Evolutionary conservation across 2,329 filamentous ascomycete genomes (phyloP).

Genomic region (Colletotrichum tropicicola): DNA sequence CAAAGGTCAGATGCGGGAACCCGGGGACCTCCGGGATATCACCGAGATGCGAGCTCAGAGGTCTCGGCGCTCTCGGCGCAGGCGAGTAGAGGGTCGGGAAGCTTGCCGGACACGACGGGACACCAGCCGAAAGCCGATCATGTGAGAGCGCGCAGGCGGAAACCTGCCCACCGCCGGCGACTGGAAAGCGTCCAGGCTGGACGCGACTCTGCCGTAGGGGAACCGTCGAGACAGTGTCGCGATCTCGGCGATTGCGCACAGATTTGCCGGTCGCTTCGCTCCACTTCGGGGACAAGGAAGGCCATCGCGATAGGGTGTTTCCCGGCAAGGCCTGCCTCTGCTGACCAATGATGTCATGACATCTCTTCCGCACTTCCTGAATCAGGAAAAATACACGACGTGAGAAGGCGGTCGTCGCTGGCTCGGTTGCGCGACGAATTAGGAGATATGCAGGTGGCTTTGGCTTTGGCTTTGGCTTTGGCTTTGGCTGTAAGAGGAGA

Average conservation of each 20-base stretch:
- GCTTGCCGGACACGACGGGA: background rate
- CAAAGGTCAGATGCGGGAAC: background rate
- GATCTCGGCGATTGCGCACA: conserved; percentile 11
- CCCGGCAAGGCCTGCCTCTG: conserved; percentile 11
- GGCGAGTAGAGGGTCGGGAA: background rate
- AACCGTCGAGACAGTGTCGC: background rate
- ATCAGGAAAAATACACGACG: conserved; percentile 16
- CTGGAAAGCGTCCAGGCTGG: background rate
- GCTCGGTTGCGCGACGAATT: background rate
- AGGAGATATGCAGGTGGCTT: too few species aligned
- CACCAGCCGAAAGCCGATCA: conserved; percentile 12
- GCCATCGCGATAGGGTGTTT: background rate
- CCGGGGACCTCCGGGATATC: conserved; percentile 26
- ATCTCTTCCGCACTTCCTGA: background rate
- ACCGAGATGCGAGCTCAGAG: conserved; percentile 14
- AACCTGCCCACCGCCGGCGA: background rate
- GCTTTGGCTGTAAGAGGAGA: too few species aligned
- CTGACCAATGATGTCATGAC: conserved; percentile 20
- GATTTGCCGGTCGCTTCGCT: background rate
- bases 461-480: too few species aligned
- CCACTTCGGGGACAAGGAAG: conserved; percentile 8
- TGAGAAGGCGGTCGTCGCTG: background rate
- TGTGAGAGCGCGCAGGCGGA: conserved; percentile 17
- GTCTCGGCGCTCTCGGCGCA: conserved; percentile 18
- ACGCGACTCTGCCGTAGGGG: background rate